Conservation (phyloP, 352 stramenopile species). For the Globisporangium cederbergense region DNA sequence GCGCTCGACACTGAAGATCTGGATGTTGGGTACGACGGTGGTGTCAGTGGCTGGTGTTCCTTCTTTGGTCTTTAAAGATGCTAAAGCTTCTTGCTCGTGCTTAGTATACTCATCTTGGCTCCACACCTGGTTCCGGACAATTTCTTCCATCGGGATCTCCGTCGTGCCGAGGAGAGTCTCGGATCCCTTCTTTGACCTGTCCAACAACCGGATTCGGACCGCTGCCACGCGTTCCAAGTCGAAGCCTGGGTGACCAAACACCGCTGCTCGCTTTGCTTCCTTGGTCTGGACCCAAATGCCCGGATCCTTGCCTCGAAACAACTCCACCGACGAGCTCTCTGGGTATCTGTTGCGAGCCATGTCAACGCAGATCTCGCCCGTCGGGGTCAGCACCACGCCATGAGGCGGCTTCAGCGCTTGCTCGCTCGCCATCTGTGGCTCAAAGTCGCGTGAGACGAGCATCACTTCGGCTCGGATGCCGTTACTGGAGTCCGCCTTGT, state of each 20-base stretch:
- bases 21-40: background rate
- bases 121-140: conserved; percentile 17
- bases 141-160: conserved; percentile 31
- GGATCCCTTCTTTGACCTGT: conserved; percentile 20
- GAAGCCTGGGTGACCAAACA: conserved; percentile 34
- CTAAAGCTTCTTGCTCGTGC: background rate
- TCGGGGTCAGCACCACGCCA: conserved; percentile 30
- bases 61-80: no score
- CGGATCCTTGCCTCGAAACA: conserved; percentile 9
- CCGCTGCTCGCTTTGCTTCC: conserved; percentile 14
- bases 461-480: conserved; percentile 40
- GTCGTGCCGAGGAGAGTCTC: conserved; percentile 30
- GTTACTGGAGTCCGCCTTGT: conserved; percentile 20
- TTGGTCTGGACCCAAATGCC: conserved; percentile 9
- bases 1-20: conserved; percentile 28
- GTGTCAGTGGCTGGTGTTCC: background rate
- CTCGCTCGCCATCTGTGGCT: conserved; percentile 19
- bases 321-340: conserved; percentile 23
- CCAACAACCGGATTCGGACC: conserved; percentile 30
- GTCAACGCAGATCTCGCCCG: conserved; percentile 45
- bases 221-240: conserved; percentile 44
- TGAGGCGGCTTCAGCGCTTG: conserved; percentile 32
- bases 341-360: conserved; percentile 25
- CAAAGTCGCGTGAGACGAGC: conserved; percentile 51
- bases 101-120: conserved; percentile 9